These are phyloP conservation scores for Dendrobium chrysotoxum DNA, from an alignment of 106 monocot species.

Conservation along the genomic window DNA sequence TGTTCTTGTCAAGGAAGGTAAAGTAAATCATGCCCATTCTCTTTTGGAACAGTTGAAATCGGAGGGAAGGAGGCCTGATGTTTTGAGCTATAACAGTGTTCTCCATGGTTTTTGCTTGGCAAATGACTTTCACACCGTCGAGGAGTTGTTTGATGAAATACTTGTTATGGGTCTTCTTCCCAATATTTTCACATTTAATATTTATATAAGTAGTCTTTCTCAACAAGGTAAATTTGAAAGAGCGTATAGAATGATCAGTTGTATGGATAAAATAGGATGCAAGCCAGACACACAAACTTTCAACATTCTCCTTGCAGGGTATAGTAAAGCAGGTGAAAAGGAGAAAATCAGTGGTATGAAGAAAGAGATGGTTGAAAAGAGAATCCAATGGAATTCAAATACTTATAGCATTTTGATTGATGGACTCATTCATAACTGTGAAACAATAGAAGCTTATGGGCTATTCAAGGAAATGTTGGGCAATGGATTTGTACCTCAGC, in stretches of 20 bases:
- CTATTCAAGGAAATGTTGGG: conserved; percentile 35
- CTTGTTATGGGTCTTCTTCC: conserved; percentile 59
- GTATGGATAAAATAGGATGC: conserved; percentile 63
- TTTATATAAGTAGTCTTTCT: conserved; percentile 54
- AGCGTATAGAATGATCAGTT: conserved; percentile 38
- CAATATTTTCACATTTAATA: conserved; percentile 28
- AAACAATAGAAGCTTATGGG: conserved; percentile 19
- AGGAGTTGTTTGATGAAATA: conserved; percentile 75
- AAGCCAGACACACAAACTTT: conserved; percentile 45
- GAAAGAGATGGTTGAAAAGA: conserved; percentile 43
- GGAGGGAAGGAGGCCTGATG: conserved; percentile 32
- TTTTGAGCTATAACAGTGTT: conserved; percentile 36
- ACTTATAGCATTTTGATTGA: conserved; percentile 33
- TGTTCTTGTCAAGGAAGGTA: conserved; percentile 45
- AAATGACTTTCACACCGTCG: conserved; percentile 29
- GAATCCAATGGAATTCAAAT: conserved; percentile 23
- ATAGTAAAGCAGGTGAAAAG: conserved; percentile 24
- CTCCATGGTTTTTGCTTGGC: conserved; percentile 30
- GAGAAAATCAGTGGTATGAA: conserved; percentile 26
- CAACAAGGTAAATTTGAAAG: conserved; percentile 31
- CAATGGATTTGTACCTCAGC: conserved; percentile 17
- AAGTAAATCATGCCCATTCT: conserved; percentile 40
- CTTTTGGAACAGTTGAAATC: conserved; percentile 42
- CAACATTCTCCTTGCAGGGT: conserved; percentile 38
- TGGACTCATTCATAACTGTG: conserved; percentile 25